These are phyloP conservation scores for Termitomyces sp. DNA, from an alignment of 768 basidiomycete genomes.

Conservation along the genomic window DNA sequence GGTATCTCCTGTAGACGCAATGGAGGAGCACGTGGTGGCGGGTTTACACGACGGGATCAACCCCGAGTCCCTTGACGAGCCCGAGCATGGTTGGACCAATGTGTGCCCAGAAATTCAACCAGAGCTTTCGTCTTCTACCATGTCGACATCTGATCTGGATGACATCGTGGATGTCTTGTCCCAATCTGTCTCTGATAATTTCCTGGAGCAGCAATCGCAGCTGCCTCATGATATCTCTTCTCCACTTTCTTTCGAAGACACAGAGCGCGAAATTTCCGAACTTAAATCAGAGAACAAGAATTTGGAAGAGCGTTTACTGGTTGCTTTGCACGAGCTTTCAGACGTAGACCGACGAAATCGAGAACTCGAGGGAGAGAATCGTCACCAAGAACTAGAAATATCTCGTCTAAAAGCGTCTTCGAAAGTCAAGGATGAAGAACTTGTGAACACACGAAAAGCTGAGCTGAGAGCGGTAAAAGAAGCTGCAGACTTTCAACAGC, in stretches of 20 bases:
- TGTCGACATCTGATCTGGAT: background rate
- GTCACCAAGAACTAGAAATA: background rate
- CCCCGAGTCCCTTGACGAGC: background rate
- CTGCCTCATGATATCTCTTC: background rate
- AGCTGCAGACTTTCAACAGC: background rate
- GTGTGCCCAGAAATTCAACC: background rate
- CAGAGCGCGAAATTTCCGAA: background rate
- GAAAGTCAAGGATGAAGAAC: background rate
- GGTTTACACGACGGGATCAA: background rate
- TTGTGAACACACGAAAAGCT: background rate
- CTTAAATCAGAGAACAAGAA: background rate
- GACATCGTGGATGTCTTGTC: slow-evolving; percentile 1
- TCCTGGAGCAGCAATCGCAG: background rate
- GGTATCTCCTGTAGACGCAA: background rate
- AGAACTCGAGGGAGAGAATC: slow-evolving; percentile 9
- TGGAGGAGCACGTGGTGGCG: background rate
- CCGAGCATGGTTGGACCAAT: background rate
- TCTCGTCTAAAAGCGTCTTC: background rate
- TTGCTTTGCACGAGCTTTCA: slow-evolving; percentile 3
- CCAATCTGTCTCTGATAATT: background rate
- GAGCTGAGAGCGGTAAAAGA: background rate
- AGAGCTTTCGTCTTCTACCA: background rate
- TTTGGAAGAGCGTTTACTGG: background rate
- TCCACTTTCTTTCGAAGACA: no score
- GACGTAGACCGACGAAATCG: slow-evolving; percentile 2